Base-by-base conservation (phyloP, 208 protist genomes). In the Trypanosomatidae sp. region DNA sequence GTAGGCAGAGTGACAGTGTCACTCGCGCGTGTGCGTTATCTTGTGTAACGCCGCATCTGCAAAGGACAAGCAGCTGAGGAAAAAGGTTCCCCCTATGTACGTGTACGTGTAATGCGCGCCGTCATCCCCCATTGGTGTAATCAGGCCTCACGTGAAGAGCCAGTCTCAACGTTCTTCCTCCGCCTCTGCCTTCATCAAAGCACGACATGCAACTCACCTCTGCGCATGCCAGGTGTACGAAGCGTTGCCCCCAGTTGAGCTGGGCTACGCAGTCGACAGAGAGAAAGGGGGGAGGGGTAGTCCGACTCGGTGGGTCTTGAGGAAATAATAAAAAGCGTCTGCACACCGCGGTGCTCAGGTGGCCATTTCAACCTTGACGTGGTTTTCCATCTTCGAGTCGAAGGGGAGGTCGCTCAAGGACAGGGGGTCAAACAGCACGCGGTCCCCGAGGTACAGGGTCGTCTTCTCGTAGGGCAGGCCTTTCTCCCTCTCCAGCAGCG, bases 361-460 rank as follows among this genome's bases (percentile, higher is more conserved):
- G 36, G 44, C 64, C 59, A 84, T 30, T 22, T 77, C 69, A n/a
- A 91, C 88, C 19, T 53, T 59, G 19, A 91, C 86, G 56, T 81
- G 33, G 70, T 96, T 96, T 1, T 82, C 78, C 50, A 78, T 71
- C 3, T 82, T 70, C 8, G 77, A 75, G 50, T 76, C 73, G 60
- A 96, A 94, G 1, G 92, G 89, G 53, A 94, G 68, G 67, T 97
- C 92, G 62, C 88, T 89, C 47, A 97, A 76, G 36, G 90, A 95
- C 8, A 97, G 74, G 8, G 92, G 92, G 77, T 97, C 92, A 7
- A 93, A 67, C 47, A 97, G 76, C 55, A 84, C 36, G 47, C 80
- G 78, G 17, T 91, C 83, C 5, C 74, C 82, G 17, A 96, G 77
- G 71, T 86, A 93, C 13, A 97, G 81, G 30, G 71, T 83, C 25